These are phyloP conservation scores for Sclerotinia spermophila DNA, from an alignment of 2,329 filamentous ascomycete species.

Conservation along the genomic window DNA sequence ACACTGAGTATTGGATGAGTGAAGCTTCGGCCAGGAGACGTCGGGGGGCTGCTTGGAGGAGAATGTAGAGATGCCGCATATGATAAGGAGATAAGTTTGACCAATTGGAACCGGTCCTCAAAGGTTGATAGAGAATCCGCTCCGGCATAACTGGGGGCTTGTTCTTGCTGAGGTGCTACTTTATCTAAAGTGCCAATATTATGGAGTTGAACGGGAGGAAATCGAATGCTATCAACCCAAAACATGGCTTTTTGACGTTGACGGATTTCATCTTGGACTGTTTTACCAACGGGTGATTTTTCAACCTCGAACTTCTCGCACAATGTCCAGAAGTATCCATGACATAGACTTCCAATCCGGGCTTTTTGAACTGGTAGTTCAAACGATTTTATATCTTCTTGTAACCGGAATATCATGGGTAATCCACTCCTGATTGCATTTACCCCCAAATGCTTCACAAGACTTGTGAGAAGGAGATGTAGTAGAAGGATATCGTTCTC, in stretches of 20 bases:
- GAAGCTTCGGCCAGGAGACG: constrained; percentile 64
- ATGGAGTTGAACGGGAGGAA: constrained; percentile 65
- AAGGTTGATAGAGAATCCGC: constrained; percentile 69
- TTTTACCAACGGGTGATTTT: constrained; percentile 61
- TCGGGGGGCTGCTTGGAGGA: constrained; percentile 65
- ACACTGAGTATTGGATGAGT: constrained; percentile 58
- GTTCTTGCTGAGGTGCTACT: constrained; percentile 44
- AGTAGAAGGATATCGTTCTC: constrained; percentile 74
- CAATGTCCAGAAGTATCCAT: constrained; percentile 83
- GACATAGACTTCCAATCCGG: constrained; percentile 76
- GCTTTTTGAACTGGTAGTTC: constrained; percentile 68
- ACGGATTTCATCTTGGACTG: constrained; percentile 72
- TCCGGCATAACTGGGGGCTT: constrained; percentile 51
- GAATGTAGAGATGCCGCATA: constrained; percentile 63
- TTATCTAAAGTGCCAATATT: constrained; percentile 54
- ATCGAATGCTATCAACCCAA: constrained; percentile 71
- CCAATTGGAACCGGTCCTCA: constrained; percentile 66
- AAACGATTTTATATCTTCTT: constrained; percentile 73
- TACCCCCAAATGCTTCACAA: constrained; percentile 75
- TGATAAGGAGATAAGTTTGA: constrained; percentile 68
- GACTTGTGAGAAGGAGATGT: constrained; percentile 69
- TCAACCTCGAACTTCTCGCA: constrained; percentile 76
- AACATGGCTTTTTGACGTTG: constrained; percentile 69
- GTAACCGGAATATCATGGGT: constrained; percentile 84
- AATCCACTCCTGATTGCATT: constrained; percentile 76